These are phyloP conservation scores for Angomonas ambiguus DNA, from an alignment of 208 protist genomes.

Conservation along the genomic window DNA sequence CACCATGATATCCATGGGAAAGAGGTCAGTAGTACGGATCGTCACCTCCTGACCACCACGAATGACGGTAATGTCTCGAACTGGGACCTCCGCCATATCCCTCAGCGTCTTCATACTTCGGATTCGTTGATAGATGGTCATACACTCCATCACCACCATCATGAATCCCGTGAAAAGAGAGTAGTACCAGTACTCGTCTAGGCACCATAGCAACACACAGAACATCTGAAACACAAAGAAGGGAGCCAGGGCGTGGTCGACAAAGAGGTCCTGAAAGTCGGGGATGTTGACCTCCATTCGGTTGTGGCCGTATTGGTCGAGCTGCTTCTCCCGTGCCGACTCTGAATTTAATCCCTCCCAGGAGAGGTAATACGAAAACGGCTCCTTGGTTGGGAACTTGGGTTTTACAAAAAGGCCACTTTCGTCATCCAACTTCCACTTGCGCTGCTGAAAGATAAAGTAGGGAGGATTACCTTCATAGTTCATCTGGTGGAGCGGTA, in stretches of 20 bases:
- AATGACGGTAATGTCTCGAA: slow-evolving; percentile 65
- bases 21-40: slow-evolving; percentile 68
- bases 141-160: slow-evolving; percentile 96
- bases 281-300: slow-evolving; percentile 94
- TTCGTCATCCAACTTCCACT: slow-evolving; percentile 79
- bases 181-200: slow-evolving; percentile 98
- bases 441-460: slow-evolving; percentile 90
- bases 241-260: slow-evolving; percentile 95
- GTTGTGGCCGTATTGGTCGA: slow-evolving; percentile 81
- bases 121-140: slow-evolving; percentile 92
- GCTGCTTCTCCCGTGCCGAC: slow-evolving; percentile 37
- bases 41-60: slow-evolving; percentile 55
- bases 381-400: slow-evolving; percentile 71
- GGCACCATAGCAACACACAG: slow-evolving; percentile 94
- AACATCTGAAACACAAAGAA: slow-evolving; percentile 99
- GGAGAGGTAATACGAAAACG: slow-evolving; percentile 68
- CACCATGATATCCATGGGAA: slow-evolving; percentile 95
- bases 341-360: slow-evolving; percentile 61
- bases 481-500: slow-evolving; percentile 58
- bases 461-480: slow-evolving; percentile 50
- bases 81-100: slow-evolving; percentile 90
- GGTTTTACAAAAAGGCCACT: slow-evolving; percentile 78
- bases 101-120: slow-evolving; percentile 92
- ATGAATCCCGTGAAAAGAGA: slow-evolving; percentile 97
- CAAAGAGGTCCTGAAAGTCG: slow-evolving; percentile 93